A percentile compares a stretch with the other conserved stretches of the same genome.
Evolutionary conservation across 2,329 filamentous ascomycete genomes (phyloP).

Genomic region (Epichloe sibirici): DNA sequence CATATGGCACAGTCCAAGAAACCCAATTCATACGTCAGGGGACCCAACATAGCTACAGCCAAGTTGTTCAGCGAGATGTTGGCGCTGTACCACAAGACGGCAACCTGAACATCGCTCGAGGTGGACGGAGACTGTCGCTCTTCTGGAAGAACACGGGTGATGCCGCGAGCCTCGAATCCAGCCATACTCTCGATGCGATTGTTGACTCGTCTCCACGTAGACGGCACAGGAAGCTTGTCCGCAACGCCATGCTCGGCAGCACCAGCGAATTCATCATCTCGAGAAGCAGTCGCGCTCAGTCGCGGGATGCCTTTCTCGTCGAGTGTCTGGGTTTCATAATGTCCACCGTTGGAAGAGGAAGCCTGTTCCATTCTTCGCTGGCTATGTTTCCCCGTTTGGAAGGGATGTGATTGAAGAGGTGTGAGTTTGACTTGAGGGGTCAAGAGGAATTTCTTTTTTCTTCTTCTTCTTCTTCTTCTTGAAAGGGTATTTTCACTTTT

Average conservation of each 20-base stretch:
- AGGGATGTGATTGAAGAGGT: too few relatives aligned
- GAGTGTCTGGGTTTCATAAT: background rate
- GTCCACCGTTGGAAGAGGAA: background rate
- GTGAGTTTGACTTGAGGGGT: too few relatives aligned
- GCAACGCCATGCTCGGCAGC: background rate
- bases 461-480: too few relatives aligned
- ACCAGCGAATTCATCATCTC: background rate
- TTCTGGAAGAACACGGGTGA: constrained; percentile 24
- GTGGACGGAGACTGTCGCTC: constrained; percentile 22
- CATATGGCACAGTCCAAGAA: constrained; percentile 62
- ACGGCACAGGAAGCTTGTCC: background rate
- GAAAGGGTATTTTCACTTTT: background rate
- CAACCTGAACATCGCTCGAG: constrained; percentile 25
- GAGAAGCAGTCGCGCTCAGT: background rate
- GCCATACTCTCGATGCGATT: constrained; percentile 18
- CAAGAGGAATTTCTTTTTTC: too few relatives aligned
- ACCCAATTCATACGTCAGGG: constrained; percentile 56
- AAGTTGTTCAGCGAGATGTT: constrained; percentile 33
- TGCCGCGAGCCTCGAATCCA: constrained; percentile 28
- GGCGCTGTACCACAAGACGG: constrained; percentile 31
- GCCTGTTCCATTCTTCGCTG: background rate
- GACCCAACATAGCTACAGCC: constrained; percentile 58
- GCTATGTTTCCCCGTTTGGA: too few relatives aligned
- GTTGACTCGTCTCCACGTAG: constrained; percentile 10
- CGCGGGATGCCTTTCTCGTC: background rate